Evolutionary conservation across 148 eudicot species (phyloP).

Genomic region (Rhododendron griersonianum): DNA sequence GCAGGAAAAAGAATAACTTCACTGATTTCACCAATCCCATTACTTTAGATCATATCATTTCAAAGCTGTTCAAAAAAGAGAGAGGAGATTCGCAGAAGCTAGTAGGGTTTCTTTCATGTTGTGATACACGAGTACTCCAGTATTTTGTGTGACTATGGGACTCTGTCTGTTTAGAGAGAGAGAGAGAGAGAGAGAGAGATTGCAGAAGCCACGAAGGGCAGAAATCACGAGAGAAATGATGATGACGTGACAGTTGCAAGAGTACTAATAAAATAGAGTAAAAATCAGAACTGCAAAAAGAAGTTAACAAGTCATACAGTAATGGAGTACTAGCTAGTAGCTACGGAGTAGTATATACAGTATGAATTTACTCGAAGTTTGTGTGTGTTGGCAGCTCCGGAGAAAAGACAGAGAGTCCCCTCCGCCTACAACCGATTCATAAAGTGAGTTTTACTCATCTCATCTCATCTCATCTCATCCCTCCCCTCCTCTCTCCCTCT

Average conservation of each 20-base stretch:
- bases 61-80: too few species aligned
- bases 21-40: not conserved
- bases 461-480: not conserved
- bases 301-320: not conserved
- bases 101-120: not conserved
- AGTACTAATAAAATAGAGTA: not conserved
- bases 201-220: not conserved
- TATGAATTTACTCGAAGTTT: not conserved
- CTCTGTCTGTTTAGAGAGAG: not conserved
- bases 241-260: not conserved
- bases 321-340: too few species aligned
- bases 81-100: not conserved
- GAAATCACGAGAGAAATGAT: not conserved
- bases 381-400: conserved; percentile 49
- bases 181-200: conserved; percentile 1
- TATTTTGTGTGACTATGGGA: too few species aligned
- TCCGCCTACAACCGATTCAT: conserved; percentile 88
- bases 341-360: too few species aligned
- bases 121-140: not conserved
- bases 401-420: conserved; percentile 85
- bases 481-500: not conserved
- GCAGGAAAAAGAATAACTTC: too few species aligned
- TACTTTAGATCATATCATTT: too few species aligned
- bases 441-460: conserved; percentile 41
- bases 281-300: not conserved